Conservation (phyloP, 2,329 filamentous ascomycete genomes). For the Colletotrichum lentis region DNA sequence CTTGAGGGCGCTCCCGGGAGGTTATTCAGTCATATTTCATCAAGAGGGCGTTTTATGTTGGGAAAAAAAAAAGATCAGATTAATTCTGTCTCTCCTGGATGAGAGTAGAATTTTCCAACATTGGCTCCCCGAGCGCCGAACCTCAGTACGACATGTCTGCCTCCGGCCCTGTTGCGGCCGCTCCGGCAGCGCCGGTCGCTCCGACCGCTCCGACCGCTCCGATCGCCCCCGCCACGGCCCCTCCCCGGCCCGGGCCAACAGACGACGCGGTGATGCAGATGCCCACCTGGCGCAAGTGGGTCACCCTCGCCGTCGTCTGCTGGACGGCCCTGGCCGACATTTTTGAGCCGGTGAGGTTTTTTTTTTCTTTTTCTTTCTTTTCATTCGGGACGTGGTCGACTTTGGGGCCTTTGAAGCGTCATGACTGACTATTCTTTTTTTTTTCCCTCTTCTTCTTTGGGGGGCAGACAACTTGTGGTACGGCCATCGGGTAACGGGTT, state of each 20-base stretch:
- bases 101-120: neutral
- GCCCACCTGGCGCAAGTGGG: conserved; percentile 38
- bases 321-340: conserved; percentile 41
- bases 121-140: neutral
- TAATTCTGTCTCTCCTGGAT: neutral
- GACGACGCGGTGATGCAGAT: conserved; percentile 40
- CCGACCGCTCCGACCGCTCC: too few relatives aligned
- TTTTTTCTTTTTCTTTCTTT: too few relatives aligned
- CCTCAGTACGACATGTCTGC: conserved; percentile 2
- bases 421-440: neutral
- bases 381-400: too few relatives aligned
- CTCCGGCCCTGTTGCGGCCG: conserved; percentile 17
- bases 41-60: neutral
- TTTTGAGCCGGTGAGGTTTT: conserved; percentile 38
- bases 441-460: too few relatives aligned
- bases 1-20: neutral
- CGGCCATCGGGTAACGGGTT: conserved; percentile 36
- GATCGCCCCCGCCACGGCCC: conserved; percentile 11
- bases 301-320: conserved; percentile 39
- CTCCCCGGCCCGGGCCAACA: conserved; percentile 37
- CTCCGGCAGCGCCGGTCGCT: neutral
- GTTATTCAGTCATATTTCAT: neutral
- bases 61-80: neutral
- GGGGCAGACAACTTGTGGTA: conserved; percentile 35
- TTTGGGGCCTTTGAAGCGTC: too few relatives aligned